phyloP scores from a whole-genome alignment of 257 asterid genomes.

The Petrea volubilis region DNA sequence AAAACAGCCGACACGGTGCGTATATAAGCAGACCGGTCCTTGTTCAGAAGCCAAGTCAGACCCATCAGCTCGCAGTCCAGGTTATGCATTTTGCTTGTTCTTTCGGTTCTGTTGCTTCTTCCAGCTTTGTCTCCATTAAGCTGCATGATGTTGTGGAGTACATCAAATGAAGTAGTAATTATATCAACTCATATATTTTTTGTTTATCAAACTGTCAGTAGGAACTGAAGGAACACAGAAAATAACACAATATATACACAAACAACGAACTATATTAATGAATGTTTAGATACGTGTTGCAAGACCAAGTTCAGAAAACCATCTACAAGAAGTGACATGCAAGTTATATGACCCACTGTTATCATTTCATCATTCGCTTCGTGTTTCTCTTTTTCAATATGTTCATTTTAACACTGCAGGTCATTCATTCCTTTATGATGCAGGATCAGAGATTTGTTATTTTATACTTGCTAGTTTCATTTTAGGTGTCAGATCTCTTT shows the following conservation, averaged over 20 bases:
- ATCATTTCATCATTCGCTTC: not conserved
- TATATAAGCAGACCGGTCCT: slow-evolving; percentile 66
- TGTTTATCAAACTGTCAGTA: not conserved
- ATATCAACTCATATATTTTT: not conserved
- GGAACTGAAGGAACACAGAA: not conserved
- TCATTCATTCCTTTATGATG: not conserved
- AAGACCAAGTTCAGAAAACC: too few species aligned
- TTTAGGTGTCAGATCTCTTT: not conserved
- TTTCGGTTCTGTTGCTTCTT: slow-evolving; percentile 43
- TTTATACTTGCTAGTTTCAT: not conserved
- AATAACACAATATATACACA: not conserved
- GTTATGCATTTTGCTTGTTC: slow-evolving; percentile 63
- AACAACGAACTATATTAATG: not conserved
- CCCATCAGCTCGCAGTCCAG: slow-evolving; percentile 90
- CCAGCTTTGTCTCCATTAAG: slow-evolving; percentile 49
- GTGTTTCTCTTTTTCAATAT: not conserved
- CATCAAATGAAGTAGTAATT: not conserved
- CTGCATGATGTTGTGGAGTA: slow-evolving; percentile 37
- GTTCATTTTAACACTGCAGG: too few species aligned
- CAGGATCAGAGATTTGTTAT: not conserved
- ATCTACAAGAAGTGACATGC: not conserved
- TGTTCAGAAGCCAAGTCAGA: slow-evolving; percentile 86
- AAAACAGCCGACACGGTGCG: slow-evolving; percentile 83
- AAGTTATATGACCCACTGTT: not conserved
- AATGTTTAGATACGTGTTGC: not conserved